A percentile compares a stretch with the other conserved stretches of the same genome.
Evolutionary conservation across 331 rosid genomes (phyloP).

Genomic region (Quercus lobata): DNA sequence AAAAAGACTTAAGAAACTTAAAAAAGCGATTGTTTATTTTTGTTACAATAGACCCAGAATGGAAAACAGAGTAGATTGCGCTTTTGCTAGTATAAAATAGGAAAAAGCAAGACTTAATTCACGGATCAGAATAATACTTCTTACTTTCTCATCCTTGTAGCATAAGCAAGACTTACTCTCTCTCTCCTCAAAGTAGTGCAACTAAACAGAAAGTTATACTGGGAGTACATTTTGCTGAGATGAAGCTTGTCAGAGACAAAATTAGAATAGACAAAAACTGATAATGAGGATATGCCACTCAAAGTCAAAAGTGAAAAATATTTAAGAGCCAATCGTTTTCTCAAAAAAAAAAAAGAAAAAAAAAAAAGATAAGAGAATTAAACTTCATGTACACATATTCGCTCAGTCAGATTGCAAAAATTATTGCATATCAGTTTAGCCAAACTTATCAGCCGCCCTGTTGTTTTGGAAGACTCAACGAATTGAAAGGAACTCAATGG

Average conservation of each 20-base stretch:
- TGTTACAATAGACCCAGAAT: not conserved
- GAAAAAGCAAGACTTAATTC: conserved; percentile 18
- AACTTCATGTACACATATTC: too few relatives aligned
- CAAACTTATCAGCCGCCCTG: too few relatives aligned
- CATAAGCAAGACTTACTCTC: conserved; percentile 34
- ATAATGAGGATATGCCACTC: too few relatives aligned
- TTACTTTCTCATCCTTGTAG: conserved; percentile 31
- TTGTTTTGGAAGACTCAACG: too few relatives aligned
- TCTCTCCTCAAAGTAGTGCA: not conserved
- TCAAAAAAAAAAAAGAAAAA: too few relatives aligned
- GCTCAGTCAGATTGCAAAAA: too few relatives aligned
- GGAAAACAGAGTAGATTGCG: not conserved
- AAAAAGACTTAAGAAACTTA: not conserved
- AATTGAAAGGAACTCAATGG: too few relatives aligned
- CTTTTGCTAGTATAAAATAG: conserved; percentile 18
- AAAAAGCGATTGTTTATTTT: not conserved
- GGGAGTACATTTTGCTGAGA: not conserved
- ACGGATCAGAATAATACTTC: conserved; percentile 15
- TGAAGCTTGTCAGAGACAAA: not conserved
- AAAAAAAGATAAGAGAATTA: too few relatives aligned
- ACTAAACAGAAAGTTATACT: not conserved
- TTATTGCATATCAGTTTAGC: too few relatives aligned
- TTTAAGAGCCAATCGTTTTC: too few relatives aligned
- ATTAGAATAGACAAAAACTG: too few relatives aligned
- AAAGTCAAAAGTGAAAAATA: too few relatives aligned